Base-by-base conservation (phyloP, 805 yeast species). In the Diddensiella transvaalensis region DNA sequence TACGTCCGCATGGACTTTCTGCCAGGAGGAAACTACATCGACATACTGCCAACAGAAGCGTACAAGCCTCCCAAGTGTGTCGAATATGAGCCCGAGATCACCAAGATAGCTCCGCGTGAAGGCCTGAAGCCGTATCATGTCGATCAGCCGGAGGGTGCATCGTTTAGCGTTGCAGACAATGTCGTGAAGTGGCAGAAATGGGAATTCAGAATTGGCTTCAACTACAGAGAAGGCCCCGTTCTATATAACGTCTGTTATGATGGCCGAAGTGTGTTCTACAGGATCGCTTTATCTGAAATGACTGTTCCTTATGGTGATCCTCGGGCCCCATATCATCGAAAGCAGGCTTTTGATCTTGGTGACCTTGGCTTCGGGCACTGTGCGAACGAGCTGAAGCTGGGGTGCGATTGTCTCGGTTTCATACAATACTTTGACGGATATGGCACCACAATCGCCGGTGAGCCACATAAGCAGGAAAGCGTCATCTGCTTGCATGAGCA, bases 301-400 rank as follows among this genome's bases (percentile, higher is more conserved):
- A 82, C 85, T 69, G 93, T 85, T 51, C 93, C 93, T 21, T 85
- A 85, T 61, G 93, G 93, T 47, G 73, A 74, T 53, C 93, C 93
- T 50, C 83, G 79, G 56, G 80, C 75, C 70, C 90, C 89, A 48
- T 91, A 85, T 65, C 89, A 85, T 63, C 76, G 93, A 70, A 85
- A 85, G 68, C 93, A 85, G 60, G 93, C 93, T 39, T 79, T 85
- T 68, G 93, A 85, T 69, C 80, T 85, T 57, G 93, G 93, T 65
- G 93, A 85, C 67, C 85, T 85, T 64, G 93, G 93, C 70, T 91
- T 89, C 53, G 93, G 93, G 62, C 79, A 80, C 72, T 80, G 85
- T 82, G 82, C 93, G 46, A 85, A 85, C 69, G 86, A 90, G 29
- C 74, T 85, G 55, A 70, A 84, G 18, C 75, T 85, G 47, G 91